Evolutionary conservation across 148 eudicot genomes (phyloP).

Genomic region (Salicornia ramosissima): DNA sequence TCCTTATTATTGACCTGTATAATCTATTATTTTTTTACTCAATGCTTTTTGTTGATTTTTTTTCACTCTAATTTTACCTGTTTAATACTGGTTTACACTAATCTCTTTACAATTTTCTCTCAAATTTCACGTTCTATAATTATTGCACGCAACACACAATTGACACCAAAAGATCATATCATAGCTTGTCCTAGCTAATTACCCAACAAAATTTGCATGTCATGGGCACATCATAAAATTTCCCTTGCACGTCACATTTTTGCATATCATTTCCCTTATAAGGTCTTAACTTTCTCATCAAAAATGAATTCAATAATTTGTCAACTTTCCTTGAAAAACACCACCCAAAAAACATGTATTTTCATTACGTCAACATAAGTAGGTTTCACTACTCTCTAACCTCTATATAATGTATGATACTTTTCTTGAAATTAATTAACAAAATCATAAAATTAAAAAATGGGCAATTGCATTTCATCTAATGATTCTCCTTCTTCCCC

Average conservation of each 20-base stretch:
- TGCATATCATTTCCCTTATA: background rate
- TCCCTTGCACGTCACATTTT: conserved; percentile 20
- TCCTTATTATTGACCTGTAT: too few relatives aligned
- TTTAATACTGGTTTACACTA: too few relatives aligned
- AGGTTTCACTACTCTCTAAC: background rate
- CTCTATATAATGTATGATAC: background rate
- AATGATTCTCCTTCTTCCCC: background rate
- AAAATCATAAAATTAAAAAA: background rate
- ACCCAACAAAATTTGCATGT: too few relatives aligned
- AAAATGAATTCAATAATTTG: too few relatives aligned
- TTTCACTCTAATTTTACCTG: too few relatives aligned
- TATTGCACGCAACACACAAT: too few relatives aligned
- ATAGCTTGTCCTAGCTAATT: too few relatives aligned
- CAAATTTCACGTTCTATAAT: too few relatives aligned
- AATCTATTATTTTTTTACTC: too few relatives aligned
- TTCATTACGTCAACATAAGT: background rate
- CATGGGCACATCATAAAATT: background rate
- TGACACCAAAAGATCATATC: too few relatives aligned
- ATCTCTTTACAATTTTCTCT: too few relatives aligned
- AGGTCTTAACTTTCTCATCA: background rate
- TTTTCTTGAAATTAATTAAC: background rate
- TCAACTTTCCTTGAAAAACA: background rate
- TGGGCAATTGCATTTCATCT: conserved; percentile 24
- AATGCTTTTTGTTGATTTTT: too few relatives aligned
- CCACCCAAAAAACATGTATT: background rate